A percentile compares a stretch with the other conserved stretches of the same genome.
phyloP scores from a whole-genome alignment of 257 asterid species.

The Solanum megistacrolobum region DNA sequence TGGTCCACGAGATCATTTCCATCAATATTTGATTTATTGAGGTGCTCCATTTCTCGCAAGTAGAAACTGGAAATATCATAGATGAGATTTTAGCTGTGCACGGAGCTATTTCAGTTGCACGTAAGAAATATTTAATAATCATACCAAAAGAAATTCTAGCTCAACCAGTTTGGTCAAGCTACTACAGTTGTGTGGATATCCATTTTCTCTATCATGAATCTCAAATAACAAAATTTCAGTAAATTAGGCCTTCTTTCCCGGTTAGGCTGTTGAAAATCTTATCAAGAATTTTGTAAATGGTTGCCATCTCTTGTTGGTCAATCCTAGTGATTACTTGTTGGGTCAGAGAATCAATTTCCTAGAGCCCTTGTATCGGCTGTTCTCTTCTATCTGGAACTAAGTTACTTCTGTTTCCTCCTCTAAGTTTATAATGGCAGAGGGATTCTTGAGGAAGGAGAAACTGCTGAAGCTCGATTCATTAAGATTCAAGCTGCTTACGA shows the following conservation, averaged over 20 bases:
- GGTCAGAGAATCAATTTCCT: neutral
- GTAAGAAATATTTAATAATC: neutral
- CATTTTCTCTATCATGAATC: neutral
- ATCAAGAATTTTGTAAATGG: neutral
- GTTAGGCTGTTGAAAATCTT: neutral
- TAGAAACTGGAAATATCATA: neutral
- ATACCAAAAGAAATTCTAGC: neutral
- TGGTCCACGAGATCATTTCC: neutral
- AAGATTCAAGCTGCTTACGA: constrained; percentile 97
- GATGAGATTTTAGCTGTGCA: neutral
- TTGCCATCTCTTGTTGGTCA: neutral
- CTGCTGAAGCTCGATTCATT: constrained; percentile 92
- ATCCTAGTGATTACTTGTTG: neutral
- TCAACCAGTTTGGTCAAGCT: neutral
- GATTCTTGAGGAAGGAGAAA: constrained; percentile 87
- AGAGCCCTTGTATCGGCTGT: neutral
- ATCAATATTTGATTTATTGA: neutral
- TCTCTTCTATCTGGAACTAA: constrained; percentile 12
- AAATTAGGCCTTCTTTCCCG: neutral
- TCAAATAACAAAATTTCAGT: neutral
- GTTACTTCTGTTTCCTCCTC: constrained; percentile 10
- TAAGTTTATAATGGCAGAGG: constrained; percentile 92
- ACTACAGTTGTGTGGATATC: neutral
- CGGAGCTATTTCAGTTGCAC: neutral
- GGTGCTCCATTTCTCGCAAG: neutral